Base-by-base conservation (phyloP, 2,329 filamentous ascomycete species). In the Aureobasidium sp. region DNA sequence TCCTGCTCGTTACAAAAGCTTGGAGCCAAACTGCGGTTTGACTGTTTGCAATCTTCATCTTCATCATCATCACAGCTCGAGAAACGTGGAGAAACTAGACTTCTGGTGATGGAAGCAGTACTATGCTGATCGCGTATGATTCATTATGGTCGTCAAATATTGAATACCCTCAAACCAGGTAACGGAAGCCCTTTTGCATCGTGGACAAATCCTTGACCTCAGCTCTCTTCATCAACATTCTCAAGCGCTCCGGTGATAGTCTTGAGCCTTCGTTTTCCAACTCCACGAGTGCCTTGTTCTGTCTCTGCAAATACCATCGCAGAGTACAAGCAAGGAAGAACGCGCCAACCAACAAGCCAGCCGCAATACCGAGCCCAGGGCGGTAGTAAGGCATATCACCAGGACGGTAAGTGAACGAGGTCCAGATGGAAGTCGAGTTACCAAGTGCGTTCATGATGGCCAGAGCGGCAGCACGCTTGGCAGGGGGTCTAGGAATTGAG, bases 391-490 rank as follows among this genome's bases (percentile, higher is more conserved):
- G 67, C 3, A 57, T 60, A 17, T 65, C 62, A 21, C 54, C 62
- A 2, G 64, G 59, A 19, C 62, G 65, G 61, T 76, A 77, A 1
- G 72, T 75, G 63, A 72, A 75, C 0, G 74, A 73, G 9, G 74
- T 75, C 70, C 69, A 91, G 64, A 92, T 91, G 50, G 80, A 84
- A 43, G 82, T 83, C 11, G 80, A 78, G 69, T 92, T 90, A 19
- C 81, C 83, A 10, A 89, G 78, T 2, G 85, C 85, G 68, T 93
- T 93, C 73, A 92, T 89, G 63, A 87, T 84, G 0, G 88, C 89
- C 5, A 93, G 71, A 0, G 87, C 87, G 0, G 87, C 83, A 2
- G 85, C 84, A 62, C 87, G 81, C 75, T 92, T 92, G 2, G 88
- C 84, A 0, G 88, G 86, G 3, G 89, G 89, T 5, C 88, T 82